phyloP scores from a whole-genome alignment of 306 rosid species.

The Betula pendula region DNA sequence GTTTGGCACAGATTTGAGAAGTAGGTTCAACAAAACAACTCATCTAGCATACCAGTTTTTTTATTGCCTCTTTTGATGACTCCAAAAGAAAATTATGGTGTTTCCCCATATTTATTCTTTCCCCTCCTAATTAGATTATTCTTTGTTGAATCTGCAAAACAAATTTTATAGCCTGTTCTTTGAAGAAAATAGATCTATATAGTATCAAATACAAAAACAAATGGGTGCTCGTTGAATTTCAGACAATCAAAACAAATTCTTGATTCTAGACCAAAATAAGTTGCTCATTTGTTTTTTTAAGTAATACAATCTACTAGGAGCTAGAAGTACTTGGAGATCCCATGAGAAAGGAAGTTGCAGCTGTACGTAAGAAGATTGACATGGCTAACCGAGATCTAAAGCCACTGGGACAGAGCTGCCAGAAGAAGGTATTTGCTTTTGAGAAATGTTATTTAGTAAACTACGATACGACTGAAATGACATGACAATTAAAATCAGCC shows the following conservation, averaged over 20 bases:
- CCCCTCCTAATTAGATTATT: not conserved
- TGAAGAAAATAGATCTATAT: not conserved
- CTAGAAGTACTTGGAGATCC: conserved; percentile 88
- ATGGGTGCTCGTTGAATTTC: not conserved
- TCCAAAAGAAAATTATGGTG: not conserved
- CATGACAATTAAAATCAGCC: no score
- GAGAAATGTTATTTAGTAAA: no score
- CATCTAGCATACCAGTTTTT: not conserved
- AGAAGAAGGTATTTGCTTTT: conserved; percentile 62
- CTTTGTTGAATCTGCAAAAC: not conserved
- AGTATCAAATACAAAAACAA: not conserved
- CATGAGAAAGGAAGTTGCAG: conserved; percentile 76
- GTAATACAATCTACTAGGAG: conserved; percentile 49
- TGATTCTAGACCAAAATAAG: not conserved
- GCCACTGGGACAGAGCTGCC: conserved; percentile 70
- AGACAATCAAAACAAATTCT: not conserved
- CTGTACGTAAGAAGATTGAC: conserved; percentile 74
- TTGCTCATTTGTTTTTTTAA: conserved; percentile 3
- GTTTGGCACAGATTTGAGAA: conserved; percentile 84
- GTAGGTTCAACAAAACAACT: conserved; percentile 42
- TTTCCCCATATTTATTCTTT: not conserved
- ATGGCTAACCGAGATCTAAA: conserved; percentile 69
- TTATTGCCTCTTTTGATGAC: not conserved
- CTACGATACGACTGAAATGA: no score
- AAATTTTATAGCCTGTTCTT: not conserved